Evolutionary conservation across 768 basidiomycete genomes (phyloP).

Genomic region (Tylopilus vinaceipallidus): DNA sequence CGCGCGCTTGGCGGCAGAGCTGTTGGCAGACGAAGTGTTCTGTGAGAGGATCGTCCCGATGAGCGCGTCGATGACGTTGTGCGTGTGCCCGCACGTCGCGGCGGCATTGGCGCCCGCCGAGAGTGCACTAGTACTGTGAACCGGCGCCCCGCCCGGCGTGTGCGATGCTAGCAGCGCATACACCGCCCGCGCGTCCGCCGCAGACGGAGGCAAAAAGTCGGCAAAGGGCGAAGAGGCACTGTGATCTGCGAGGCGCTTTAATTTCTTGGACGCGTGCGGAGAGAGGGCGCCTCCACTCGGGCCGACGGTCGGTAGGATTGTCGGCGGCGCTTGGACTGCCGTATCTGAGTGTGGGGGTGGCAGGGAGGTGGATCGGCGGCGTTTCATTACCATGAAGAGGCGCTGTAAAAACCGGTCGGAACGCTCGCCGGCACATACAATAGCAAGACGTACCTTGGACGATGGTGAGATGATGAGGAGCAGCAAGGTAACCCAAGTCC

Average conservation of each 20-base stretch:
- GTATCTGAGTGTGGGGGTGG: background rate
- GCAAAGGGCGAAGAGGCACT: conserved; percentile 46
- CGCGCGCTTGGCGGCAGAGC: conserved; percentile 46
- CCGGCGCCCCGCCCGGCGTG: conserved; percentile 34
- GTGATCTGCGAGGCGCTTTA: conserved; percentile 47
- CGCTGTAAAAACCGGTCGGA: no score
- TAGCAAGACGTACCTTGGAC: background rate
- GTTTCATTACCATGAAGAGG: conserved; percentile 11
- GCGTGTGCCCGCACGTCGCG: conserved; percentile 43
- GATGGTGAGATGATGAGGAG: no score
- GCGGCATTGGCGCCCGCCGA: conserved; percentile 37
- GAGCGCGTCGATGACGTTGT: conserved; percentile 56
- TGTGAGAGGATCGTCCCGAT: conserved; percentile 61
- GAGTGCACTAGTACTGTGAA: conserved; percentile 29
- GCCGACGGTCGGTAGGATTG: background rate
- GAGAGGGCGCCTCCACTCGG: conserved; percentile 1
- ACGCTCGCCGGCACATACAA: no score
- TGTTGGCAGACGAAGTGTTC: conserved; percentile 52
- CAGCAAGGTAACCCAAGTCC: background rate
- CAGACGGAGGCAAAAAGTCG: conserved; percentile 43
- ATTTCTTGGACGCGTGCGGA: conserved; percentile 40
- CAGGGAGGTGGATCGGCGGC: conserved; percentile 12
- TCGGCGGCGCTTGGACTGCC: background rate
- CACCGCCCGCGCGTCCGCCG: conserved; percentile 39
- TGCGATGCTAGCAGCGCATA: conserved; percentile 40